Conservation (phyloP, 768 basidiomycete genomes). For the Postia placenta region DNA sequence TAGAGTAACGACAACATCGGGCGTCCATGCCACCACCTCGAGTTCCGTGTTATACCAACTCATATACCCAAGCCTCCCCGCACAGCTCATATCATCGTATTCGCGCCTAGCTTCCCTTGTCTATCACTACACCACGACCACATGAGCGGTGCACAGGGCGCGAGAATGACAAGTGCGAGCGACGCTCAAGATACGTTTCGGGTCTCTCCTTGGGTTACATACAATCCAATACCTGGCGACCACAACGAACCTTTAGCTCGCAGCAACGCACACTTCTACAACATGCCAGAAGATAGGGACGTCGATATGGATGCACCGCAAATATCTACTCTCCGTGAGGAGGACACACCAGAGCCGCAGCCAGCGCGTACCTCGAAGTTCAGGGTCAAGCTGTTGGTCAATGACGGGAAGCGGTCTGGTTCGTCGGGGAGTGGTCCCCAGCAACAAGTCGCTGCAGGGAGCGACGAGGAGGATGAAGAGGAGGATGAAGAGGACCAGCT, state of each 20-base stretch:
- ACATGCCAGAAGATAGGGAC: conserved; percentile 38
- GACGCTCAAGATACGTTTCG: conserved; percentile 37
- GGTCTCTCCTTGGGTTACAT: conserved; percentile 57
- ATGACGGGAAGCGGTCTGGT: conserved; percentile 34
- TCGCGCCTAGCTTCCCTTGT: background rate
- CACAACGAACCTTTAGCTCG: conserved; percentile 10
- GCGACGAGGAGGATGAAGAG: conserved; percentile 46
- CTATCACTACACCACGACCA: background rate
- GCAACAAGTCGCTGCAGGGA: conserved; percentile 15
- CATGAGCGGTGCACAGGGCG: background rate
- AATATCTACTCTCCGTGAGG: conserved; percentile 73
- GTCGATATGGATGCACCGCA: conserved; percentile 76
- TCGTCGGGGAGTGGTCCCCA: conserved; percentile 28
- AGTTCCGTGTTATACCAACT: too few species aligned
- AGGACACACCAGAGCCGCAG: conserved; percentile 54
- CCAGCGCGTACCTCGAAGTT: conserved; percentile 31
- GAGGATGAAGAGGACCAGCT: conserved; percentile 73
- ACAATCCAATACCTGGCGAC: conserved; percentile 31
- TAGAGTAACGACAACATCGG: too few species aligned
- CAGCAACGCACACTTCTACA: conserved; percentile 11
- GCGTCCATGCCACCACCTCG: too few species aligned
- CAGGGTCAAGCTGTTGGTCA: conserved; percentile 46
- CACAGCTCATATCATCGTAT: too few species aligned
- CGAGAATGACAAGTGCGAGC: background rate
- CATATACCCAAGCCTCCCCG: too few species aligned